These are phyloP conservation scores for Calcarisporium arbuscula DNA, from an alignment of 2,329 filamentous ascomycete species.

Conservation along the genomic window DNA sequence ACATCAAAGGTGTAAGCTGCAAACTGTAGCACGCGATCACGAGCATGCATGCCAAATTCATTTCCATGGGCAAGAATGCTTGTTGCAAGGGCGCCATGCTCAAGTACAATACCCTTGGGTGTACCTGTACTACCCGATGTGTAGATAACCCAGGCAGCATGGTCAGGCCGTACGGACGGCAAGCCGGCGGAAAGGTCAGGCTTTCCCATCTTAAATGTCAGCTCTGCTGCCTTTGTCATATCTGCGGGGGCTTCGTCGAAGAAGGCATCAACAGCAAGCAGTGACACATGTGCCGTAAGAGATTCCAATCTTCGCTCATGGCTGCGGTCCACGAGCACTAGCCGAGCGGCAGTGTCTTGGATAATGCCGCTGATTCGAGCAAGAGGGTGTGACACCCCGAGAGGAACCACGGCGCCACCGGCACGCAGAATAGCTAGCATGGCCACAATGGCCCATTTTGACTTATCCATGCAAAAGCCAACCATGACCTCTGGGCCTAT, in stretches of 20 bases:
- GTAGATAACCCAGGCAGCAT: conserved; percentile 10
- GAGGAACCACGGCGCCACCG: conserved; percentile 1
- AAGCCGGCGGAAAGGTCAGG: neutral
- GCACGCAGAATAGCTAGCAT: conserved; percentile 3
- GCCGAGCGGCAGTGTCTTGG: neutral
- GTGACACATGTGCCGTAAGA: too few relatives aligned
- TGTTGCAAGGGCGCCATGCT: neutral
- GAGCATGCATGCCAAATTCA: neutral
- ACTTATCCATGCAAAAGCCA: conserved; percentile 1
- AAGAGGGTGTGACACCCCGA: neutral
- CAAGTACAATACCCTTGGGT: conserved; percentile 11
- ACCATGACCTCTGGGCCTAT: conserved; percentile 1
- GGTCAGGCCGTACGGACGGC: neutral
- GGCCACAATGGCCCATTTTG: conserved; percentile 2
- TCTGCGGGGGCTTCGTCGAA: too few relatives aligned
- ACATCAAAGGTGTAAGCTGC: conserved; percentile 12
- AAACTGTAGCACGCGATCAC: conserved; percentile 7
- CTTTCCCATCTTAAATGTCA: too few relatives aligned
- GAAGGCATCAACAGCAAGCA: neutral
- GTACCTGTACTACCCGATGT: conserved; percentile 12
- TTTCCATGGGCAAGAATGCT: conserved; percentile 1
- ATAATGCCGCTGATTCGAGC: neutral
- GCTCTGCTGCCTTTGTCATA: too few relatives aligned
- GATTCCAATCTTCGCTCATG: too few relatives aligned
- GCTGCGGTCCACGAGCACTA: neutral